Base-by-base conservation (phyloP, 1,284 basidiomycete species). In the Leccinum pachyderme region DNA sequence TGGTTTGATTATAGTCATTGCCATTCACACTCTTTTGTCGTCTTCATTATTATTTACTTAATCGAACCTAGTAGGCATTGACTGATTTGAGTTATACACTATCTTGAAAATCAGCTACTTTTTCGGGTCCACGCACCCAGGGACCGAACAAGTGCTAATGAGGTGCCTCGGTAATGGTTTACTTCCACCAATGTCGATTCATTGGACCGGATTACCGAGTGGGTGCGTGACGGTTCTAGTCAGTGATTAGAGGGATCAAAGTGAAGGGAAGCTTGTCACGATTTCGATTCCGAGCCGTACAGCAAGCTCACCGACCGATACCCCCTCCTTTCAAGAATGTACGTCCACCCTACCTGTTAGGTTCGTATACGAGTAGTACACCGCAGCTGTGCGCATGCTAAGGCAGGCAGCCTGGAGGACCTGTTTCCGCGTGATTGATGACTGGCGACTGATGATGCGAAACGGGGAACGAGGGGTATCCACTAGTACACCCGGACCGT, bases 21-120 rank as follows among this genome's bases (percentile, higher is more conserved):
- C 41, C 35, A 29, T 53, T 32, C 39, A 56, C 67, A 22, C 52
- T 68, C 63, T 24, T 53, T 55, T 22, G 35, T 44, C 28, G 13
- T 49, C 49, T 33, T 55, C 48, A 48, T 70, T 65, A 70, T 61
- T 7, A 61, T 65, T 55, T 68, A 59, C 62, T 59, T 70, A 69
- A 69, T 66, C 8, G 28, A 46, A 68, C 65, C 66, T 70, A 65
- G 66, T 49, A 53, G 58, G 60, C 56, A 56, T 28, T 57, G 64
- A 57, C 31, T 57, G 64, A 57, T 63, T 51, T 53, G 52, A 52
- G 49, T 55, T 49, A 46, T 54, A 51, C 7, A 53, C 48, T 32
- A 50, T 35, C 41, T 46, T 45, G 43, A 12, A 52, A 57, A 60
- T 61, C 43, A 39, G 55, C 51, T 47, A 29, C 29, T 43, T 18